phyloP scores from a whole-genome alignment of 2,329 filamentous ascomycete species.

The Fusarium staphyleae region DNA sequence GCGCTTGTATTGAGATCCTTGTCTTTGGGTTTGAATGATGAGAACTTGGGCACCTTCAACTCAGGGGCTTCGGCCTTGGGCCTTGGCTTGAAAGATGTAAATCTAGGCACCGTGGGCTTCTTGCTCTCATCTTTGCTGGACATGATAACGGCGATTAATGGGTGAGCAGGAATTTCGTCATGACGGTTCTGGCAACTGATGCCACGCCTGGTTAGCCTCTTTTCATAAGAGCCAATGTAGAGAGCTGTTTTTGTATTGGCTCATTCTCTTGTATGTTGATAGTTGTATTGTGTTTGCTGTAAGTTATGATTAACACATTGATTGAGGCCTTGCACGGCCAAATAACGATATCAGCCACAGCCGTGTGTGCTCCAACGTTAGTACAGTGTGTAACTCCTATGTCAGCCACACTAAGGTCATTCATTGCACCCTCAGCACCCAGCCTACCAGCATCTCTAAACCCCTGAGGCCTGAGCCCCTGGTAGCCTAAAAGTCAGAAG shows the following conservation, averaged over 20 bases:
- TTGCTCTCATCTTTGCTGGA: conserved; percentile 36
- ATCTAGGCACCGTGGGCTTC: conserved; percentile 65
- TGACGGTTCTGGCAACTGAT: background rate
- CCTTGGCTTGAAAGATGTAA: conserved; percentile 70
- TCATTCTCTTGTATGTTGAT: background rate
- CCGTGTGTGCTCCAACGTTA: too few species aligned
- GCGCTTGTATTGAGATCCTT: conserved; percentile 45
- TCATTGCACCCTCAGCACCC: too few species aligned
- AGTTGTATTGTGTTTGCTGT: conserved; percentile 16
- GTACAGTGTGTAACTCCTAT: too few species aligned
- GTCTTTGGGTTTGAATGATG: conserved; percentile 68
- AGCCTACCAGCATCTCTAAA: too few species aligned
- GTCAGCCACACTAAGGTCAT: too few species aligned
- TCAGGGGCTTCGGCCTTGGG: conserved; percentile 21
- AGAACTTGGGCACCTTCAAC: conserved; percentile 67
- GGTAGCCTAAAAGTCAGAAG: too few species aligned
- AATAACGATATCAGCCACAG: conserved; percentile 23
- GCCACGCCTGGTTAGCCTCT: background rate
- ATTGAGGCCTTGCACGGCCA: conserved; percentile 4
- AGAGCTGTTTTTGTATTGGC: background rate
- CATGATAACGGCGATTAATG: conserved; percentile 35
- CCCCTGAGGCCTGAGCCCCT: too few species aligned
- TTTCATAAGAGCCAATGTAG: background rate
- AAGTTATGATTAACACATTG: background rate
- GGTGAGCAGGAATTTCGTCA: conserved; percentile 15